Evolutionary conservation across 176 grass and related monocot genomes (phyloP).

Genomic region (Leersia perrieri): DNA sequence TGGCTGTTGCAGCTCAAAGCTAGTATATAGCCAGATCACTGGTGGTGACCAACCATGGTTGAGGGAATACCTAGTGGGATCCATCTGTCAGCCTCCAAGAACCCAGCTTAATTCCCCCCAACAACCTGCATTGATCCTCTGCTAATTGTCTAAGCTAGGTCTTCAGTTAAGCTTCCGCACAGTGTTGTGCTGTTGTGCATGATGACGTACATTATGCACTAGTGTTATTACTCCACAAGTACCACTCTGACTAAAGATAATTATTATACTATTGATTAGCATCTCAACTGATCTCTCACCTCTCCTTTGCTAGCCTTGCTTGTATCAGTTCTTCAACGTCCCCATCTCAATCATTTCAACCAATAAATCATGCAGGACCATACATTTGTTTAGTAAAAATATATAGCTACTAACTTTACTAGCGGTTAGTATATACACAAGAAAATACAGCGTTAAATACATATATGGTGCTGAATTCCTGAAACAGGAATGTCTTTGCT

Average conservation of each 20-base stretch:
- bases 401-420: no score
- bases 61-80: neutral
- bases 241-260: constrained; percentile 1
- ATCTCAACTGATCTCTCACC: neutral
- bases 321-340: neutral
- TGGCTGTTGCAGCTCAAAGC: neutral
- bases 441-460: neutral
- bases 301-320: neutral
- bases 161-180: neutral
- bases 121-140: constrained; percentile 17
- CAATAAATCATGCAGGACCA: neutral
- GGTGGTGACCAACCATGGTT: neutral
- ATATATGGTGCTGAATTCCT: neutral
- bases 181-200: constrained; percentile 1
- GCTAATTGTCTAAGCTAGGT: constrained; percentile 8
- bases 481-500: neutral
- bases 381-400: neutral
- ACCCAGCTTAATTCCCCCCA: neutral
- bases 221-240: neutral
- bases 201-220: neutral
- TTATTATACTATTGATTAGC: neutral
- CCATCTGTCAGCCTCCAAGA: neutral
- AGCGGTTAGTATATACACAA: neutral
- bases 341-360: neutral
- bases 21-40: neutral